These are phyloP conservation scores for Daucus carota DNA, from an alignment of 129 eudicot species.

Conservation along the genomic window DNA sequence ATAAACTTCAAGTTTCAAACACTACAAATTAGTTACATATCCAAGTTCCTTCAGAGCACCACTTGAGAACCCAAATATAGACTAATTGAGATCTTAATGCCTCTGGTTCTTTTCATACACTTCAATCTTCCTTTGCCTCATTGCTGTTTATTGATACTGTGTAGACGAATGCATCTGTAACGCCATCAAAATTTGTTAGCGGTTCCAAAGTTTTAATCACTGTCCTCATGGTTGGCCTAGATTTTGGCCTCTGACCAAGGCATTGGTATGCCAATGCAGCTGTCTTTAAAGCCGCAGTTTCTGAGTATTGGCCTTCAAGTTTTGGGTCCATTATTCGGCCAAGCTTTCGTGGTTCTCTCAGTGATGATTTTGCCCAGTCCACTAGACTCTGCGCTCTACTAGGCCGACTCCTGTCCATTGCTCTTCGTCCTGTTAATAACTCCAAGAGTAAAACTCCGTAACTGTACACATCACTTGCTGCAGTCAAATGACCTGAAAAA, in stretches of 20 bases:
- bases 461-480: slow-evolving; percentile 91
- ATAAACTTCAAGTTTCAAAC: neutral
- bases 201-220: slow-evolving; percentile 54
- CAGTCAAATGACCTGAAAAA: slow-evolving; percentile 69
- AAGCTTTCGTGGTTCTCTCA: slow-evolving; percentile 47
- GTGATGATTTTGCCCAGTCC: slow-evolving; percentile 68
- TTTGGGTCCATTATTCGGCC: slow-evolving; percentile 72
- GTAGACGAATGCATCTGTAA: slow-evolving; percentile 51
- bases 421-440: slow-evolving; percentile 68
- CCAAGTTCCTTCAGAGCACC: neutral
- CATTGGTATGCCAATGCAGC: slow-evolving; percentile 74
- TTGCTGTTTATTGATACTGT: slow-evolving; percentile 34
- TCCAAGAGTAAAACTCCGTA: slow-evolving; percentile 78
- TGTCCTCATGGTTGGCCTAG: slow-evolving; percentile 51
- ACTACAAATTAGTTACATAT: neutral
- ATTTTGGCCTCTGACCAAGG: slow-evolving; percentile 67
- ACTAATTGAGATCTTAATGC: no score
- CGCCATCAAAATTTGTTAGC: slow-evolving; percentile 36
- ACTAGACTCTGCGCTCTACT: slow-evolving; percentile 63
- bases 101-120: neutral
- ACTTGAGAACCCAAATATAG: neutral
- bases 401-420: slow-evolving; percentile 73
- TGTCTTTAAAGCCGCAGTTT: slow-evolving; percentile 53
- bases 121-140: slow-evolving; percentile 6
- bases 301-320: slow-evolving; percentile 73